Percentiles rank a stretch among this genome's conserved stretches.
These are phyloP conservation scores for Saprolegnia diclina DNA, from an alignment of 352 stramenopile genomes.

Conservation along the genomic window DNA sequence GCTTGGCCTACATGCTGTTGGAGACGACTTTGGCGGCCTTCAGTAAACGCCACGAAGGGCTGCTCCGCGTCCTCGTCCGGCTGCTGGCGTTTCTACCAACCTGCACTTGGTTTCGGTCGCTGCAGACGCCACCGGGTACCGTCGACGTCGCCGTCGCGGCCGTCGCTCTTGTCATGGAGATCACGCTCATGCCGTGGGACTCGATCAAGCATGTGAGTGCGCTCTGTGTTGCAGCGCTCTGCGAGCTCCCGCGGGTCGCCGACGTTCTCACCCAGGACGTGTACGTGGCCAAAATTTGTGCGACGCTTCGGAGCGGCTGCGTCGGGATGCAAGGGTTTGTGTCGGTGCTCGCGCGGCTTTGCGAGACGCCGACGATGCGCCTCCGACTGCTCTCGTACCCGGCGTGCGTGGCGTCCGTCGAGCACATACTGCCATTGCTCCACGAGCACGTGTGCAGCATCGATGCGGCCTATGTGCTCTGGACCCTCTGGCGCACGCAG, in stretches of 20 bases:
- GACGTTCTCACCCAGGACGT: background rate
- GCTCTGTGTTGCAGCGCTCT: background rate
- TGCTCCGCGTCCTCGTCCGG: background rate
- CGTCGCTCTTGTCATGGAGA: slow-evolving; percentile 3
- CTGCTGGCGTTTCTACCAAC: background rate
- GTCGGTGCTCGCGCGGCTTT: background rate
- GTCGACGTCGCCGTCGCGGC: background rate
- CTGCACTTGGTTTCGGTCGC: background rate
- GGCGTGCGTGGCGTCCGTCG: background rate
- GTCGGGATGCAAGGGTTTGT: slow-evolving; percentile 13
- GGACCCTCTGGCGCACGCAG: slow-evolving; percentile 2
- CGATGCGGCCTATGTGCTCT: slow-evolving; percentile 1
- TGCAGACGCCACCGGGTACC: background rate
- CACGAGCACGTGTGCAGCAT: background rate
- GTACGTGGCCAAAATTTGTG: background rate
- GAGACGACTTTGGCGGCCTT: background rate
- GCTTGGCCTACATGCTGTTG: background rate
- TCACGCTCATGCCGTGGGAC: background rate
- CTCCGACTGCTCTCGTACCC: slow-evolving; percentile 4
- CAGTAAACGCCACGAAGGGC: background rate
- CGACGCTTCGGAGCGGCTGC: background rate
- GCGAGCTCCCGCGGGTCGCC: background rate
- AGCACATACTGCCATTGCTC: background rate
- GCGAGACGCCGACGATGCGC: background rate
- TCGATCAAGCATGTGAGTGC: background rate